Percentiles rank a stretch among this genome's conserved stretches.
These are phyloP conservation scores for Phytophthora pluvialis DNA, from an alignment of 352 stramenopile species.

Conservation along the genomic window DNA sequence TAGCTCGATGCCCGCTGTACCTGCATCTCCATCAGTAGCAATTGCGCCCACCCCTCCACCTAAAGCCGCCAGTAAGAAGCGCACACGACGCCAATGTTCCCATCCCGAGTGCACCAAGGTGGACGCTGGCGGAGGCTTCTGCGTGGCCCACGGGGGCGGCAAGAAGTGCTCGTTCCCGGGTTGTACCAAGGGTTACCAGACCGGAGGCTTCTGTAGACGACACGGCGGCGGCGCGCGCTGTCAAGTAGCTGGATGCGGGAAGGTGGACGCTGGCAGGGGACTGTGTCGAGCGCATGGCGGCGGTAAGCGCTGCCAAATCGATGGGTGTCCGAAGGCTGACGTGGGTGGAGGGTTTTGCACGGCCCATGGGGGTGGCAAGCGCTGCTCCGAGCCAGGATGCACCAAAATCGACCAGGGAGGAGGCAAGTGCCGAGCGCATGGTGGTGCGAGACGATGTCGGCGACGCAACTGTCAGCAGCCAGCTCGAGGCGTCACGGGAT, in stretches of 20 bases:
- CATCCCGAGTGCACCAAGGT: conserved; percentile 65
- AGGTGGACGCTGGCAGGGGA: conserved; percentile 79
- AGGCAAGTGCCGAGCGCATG: conserved; percentile 79
- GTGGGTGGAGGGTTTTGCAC: conserved; percentile 87
- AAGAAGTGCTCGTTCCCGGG: conserved; percentile 80
- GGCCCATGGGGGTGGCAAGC: conserved; percentile 74
- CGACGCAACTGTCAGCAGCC: conserved; percentile 61
- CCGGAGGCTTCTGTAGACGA: conserved; percentile 73
- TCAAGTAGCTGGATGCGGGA: conserved; percentile 71
- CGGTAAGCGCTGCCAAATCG: conserved; percentile 69
- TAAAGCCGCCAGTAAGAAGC: conserved; percentile 26
- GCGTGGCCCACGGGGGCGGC: conserved; percentile 83
- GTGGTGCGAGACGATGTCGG: conserved; percentile 69
- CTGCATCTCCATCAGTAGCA: conserved; percentile 9
- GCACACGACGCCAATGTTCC: conserved; percentile 64
- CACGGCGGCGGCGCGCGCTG: conserved; percentile 83
- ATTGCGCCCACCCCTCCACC: background rate
- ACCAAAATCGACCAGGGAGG: conserved; percentile 86
- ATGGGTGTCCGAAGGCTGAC: conserved; percentile 70
- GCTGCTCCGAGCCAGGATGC: conserved; percentile 72
- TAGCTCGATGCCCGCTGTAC: conserved; percentile 6
- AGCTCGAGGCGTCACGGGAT: conserved; percentile 56
- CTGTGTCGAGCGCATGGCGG: conserved; percentile 79
- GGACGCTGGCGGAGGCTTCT: conserved; percentile 81
- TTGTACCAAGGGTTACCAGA: conserved; percentile 82